Conservation (phyloP, 2,329 filamentous ascomycete genomes). For the Fusarium verticillioides region DNA sequence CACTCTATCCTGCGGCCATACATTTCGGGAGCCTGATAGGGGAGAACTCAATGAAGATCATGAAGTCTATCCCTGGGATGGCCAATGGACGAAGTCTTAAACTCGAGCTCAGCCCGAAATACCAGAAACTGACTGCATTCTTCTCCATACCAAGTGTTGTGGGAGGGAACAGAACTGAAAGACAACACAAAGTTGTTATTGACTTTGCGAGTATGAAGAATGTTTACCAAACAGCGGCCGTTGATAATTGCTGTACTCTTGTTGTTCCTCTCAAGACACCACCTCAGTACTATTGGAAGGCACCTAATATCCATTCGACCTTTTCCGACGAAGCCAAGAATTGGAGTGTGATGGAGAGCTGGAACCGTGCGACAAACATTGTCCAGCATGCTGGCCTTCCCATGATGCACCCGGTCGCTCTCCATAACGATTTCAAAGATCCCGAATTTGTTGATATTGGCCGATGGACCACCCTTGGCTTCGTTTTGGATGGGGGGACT, state of each 20-base stretch:
- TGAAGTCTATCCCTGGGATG: slow-evolving; percentile 54
- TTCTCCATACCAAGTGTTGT: slow-evolving; percentile 45
- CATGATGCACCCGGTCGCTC: slow-evolving; percentile 51
- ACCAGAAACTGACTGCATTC: slow-evolving; percentile 45
- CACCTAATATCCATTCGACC: slow-evolving; percentile 46
- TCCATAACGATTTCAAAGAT: slow-evolving; percentile 51
- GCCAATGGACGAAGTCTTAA: slow-evolving; percentile 30
- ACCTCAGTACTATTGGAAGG: slow-evolving; percentile 59
- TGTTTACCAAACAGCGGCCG: slow-evolving; percentile 49
- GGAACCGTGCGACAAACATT: slow-evolving; percentile 62
- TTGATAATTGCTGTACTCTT: slow-evolving; percentile 51
- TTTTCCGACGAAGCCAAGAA: slow-evolving; percentile 45
- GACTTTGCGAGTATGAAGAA: slow-evolving; percentile 59
- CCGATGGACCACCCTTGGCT: slow-evolving; percentile 66
- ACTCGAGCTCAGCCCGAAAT: slow-evolving; percentile 47
- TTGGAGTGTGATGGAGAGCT: slow-evolving; percentile 58
- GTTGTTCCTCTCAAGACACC: slow-evolving; percentile 62
- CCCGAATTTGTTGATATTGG: slow-evolving; percentile 61
- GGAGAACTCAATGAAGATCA: slow-evolving; percentile 66
- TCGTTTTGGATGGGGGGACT: slow-evolving; percentile 52
- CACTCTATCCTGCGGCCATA: slow-evolving; percentile 58
- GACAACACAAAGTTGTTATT: slow-evolving; percentile 56
- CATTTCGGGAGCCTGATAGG: slow-evolving; percentile 71
- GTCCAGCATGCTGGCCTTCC: slow-evolving; percentile 49
- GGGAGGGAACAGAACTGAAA: slow-evolving; percentile 15